A percentile compares a stretch with the other conserved stretches of the same genome.
Evolutionary conservation across 768 basidiomycete genomes (phyloP).

Genomic region (Collybia mongolica): DNA sequence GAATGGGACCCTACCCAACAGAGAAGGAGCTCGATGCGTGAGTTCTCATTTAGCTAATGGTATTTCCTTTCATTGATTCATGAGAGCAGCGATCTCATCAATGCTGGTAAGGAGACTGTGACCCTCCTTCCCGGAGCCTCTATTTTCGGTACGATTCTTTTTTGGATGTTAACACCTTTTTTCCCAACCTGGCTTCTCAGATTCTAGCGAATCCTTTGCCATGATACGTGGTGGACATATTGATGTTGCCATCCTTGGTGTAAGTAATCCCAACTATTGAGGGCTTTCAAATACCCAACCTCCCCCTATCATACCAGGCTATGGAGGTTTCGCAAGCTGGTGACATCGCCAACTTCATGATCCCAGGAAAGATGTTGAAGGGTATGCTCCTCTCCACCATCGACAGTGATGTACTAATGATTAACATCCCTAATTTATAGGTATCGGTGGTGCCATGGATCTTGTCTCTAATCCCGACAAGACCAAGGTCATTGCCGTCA

Average conservation of each 20-base stretch:
- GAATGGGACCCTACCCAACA: conserved; percentile 90
- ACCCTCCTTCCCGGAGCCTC: conserved; percentile 91
- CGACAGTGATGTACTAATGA: background rate
- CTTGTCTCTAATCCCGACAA: conserved; percentile 94
- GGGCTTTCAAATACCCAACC: background rate
- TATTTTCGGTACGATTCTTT: conserved; percentile 68
- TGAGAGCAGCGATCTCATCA: conserved; percentile 74
- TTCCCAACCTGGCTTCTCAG: conserved; percentile 30
- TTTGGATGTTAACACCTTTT: background rate
- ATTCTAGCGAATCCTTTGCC: conserved; percentile 91
- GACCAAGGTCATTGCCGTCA: conserved; percentile 87
- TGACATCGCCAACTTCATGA: conserved; percentile 98
- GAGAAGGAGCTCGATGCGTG: conserved; percentile 78
- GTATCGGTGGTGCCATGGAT: conserved; percentile 97
- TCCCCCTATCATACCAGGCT: conserved; percentile 45
- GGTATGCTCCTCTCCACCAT: conserved; percentile 32
- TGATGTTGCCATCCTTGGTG: conserved; percentile 90
- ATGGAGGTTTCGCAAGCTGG: conserved; percentile 94
- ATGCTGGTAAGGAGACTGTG: conserved; percentile 93
- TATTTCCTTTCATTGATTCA: background rate
- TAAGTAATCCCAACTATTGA: conserved; percentile 34
- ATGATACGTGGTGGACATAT: conserved; percentile 99
- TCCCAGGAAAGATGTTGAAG: conserved; percentile 91
- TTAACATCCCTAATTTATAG: conserved; percentile 30
- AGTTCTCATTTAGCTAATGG: conserved; percentile 24